phyloP scores from a whole-genome alignment of 2,329 filamentous ascomycete species.

The Botrytis tulipae region DNA sequence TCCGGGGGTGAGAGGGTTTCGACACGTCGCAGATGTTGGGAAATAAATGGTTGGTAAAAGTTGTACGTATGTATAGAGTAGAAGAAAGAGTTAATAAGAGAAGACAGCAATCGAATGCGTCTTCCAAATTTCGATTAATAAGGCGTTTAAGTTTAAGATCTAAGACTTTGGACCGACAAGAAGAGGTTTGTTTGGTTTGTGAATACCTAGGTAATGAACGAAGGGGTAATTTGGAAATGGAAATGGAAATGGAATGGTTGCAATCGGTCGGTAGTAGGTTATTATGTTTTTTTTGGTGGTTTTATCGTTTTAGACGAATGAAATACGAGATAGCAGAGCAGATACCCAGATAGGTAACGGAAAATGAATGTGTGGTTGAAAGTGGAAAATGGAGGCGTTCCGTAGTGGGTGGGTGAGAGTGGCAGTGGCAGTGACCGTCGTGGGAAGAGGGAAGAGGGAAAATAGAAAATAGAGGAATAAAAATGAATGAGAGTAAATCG shows the following conservation, averaged over 20 bases:
- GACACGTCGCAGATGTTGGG: constrained; percentile 17
- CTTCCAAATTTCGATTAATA: constrained; percentile 21
- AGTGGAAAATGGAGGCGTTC: background rate
- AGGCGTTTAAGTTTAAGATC: background rate
- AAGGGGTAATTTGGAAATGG: background rate
- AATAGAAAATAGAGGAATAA: background rate
- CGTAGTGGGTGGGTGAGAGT: background rate
- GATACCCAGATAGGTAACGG: background rate
- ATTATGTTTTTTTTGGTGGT: background rate
- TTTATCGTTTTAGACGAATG: background rate
- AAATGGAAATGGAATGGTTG: constrained; percentile 1
- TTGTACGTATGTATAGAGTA: background rate
- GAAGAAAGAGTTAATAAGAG: constrained; percentile 17
- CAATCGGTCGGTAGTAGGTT: background rate
- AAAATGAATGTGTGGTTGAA: background rate
- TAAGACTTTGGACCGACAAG: constrained; percentile 10
- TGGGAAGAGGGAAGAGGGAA: background rate
- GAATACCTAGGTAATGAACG: constrained; percentile 4
- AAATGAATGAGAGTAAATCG: constrained; percentile 6
- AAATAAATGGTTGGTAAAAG: constrained; percentile 12
- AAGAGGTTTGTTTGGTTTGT: constrained; percentile 3
- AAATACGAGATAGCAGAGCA: background rate
- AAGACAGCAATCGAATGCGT: constrained; percentile 38
- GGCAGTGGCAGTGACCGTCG: background rate
- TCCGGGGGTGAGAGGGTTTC: background rate